Conservation (phyloP, 768 basidiomycete species). For the Xanthoconium stramineum region DNA sequence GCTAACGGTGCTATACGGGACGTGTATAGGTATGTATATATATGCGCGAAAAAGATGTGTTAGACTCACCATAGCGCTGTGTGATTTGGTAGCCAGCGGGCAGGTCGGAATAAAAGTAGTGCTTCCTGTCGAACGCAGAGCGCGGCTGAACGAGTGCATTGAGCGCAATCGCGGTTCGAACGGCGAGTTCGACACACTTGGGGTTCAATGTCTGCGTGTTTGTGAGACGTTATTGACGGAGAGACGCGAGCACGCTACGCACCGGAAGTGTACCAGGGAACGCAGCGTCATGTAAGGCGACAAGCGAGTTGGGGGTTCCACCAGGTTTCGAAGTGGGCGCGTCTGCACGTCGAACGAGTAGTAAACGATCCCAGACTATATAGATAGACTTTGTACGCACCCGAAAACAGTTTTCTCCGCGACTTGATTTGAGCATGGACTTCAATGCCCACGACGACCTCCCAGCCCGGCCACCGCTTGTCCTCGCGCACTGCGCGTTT, state of each 20-base stretch:
- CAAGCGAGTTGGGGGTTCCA: slow-evolving; percentile 66
- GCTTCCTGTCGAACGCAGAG: slow-evolving; percentile 93
- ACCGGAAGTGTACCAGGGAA: slow-evolving; percentile 94
- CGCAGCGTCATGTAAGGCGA: slow-evolving; percentile 80
- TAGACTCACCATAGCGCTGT: slow-evolving; percentile 75
- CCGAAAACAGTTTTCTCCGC: slow-evolving; percentile 83
- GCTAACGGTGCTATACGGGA: slow-evolving; percentile 70
- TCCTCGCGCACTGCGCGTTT: slow-evolving; percentile 14
- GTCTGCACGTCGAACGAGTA: slow-evolving; percentile 26
- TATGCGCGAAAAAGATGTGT: not conserved
- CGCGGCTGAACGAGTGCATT: slow-evolving; percentile 56
- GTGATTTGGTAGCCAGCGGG: slow-evolving; percentile 97
- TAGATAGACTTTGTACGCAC: slow-evolving; percentile 32
- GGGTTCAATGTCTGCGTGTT: slow-evolving; percentile 44
- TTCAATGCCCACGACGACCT: slow-evolving; percentile 90
- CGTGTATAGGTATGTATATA: not conserved
- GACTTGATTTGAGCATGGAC: slow-evolving; percentile 94
- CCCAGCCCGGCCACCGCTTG: slow-evolving; percentile 79
- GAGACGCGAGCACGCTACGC: slow-evolving; percentile 24
- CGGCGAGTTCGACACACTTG: slow-evolving; percentile 72
- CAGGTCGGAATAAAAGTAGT: slow-evolving; percentile 96
- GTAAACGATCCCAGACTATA: not conserved
- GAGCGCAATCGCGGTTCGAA: slow-evolving; percentile 80
- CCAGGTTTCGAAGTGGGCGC: slow-evolving; percentile 42
- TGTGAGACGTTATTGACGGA: not conserved